Base-by-base conservation (phyloP, 2,329 filamentous ascomycete species). In the Beauveria bassiana region DNA sequence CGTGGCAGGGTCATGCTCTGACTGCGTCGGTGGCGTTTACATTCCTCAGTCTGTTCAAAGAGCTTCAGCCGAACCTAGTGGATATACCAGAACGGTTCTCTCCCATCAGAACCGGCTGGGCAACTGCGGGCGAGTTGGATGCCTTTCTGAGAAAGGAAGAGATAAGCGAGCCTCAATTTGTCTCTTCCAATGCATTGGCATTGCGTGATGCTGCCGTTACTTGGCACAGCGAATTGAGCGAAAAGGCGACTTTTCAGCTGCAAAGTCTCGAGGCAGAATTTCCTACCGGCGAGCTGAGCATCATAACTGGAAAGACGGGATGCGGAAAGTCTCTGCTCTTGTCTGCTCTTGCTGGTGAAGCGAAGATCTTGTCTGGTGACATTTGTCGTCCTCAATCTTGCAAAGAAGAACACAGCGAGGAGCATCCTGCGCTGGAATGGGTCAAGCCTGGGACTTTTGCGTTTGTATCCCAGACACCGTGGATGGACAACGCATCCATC, bases 401-500 rank as follows among this genome's bases (percentile, higher is more conserved):
- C 24, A 22, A 57, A 45, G 31, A 22, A 42, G 3, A 63, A 51
- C 7, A 46, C 45, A 3, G 31, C 58, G 14, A 49, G 2, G 9
- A 42, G 2, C 1, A 16, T 7, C 16, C 0, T 40, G 47, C 31
- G 6, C 10, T 22, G 9, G 3, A 31, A 18, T 43, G 55, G 55
- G 1, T 57, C 5, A 26, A 40, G n/a, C n/a, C 43, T 24, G 54
- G 43, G 2, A 49, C 3, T 8, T 26, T 53, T 9, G 58, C 58
- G 10, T n/a, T 60, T 3, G 49, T 60, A 12, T 82, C 86, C 4
- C 87, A 90, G 68, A 88, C 87, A 18, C 88, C 88, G 0, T 92
- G 88, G 88, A 89, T 92, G 56, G 88, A 91, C 68, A 91, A 91
- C 66, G 86, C 85, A 0, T 87, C 83, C 1, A 86, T 93, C 62